These are phyloP conservation scores for Fusarium zealandicum DNA, from an alignment of 2,329 filamentous ascomycete genomes.

Conservation along the genomic window DNA sequence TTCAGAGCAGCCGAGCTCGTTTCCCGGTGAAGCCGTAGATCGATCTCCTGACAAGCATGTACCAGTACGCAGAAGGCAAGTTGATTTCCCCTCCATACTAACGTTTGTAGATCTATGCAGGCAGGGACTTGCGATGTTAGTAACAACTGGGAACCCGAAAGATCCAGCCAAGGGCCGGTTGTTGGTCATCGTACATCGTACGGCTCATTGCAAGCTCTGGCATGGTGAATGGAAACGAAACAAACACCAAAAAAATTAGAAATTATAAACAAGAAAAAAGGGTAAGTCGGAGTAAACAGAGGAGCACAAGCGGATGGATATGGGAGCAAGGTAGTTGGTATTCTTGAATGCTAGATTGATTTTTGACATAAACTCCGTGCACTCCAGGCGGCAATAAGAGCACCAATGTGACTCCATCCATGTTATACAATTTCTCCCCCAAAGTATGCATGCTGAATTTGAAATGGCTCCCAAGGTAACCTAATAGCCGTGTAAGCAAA, in stretches of 20 bases:
- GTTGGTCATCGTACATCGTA: too few relatives aligned
- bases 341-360: slow-evolving; percentile 25
- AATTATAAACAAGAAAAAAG: neutral
- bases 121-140: neutral
- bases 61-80: neutral
- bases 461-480: slow-evolving; percentile 16
- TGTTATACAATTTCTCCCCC: slow-evolving; percentile 19
- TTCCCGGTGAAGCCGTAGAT: neutral
- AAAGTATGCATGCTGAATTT: slow-evolving; percentile 26
- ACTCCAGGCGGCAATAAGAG: slow-evolving; percentile 15
- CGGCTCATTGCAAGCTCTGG: too few relatives aligned
- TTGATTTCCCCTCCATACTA: neutral
- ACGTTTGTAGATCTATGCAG: neutral
- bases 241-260: too few relatives aligned
- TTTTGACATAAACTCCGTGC: slow-evolving; percentile 21
- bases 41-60: too few relatives aligned
- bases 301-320: neutral
- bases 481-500: slow-evolving; percentile 25
- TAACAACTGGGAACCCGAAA: neutral
- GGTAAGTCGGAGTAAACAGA: neutral
- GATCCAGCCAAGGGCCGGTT: neutral
- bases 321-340: slow-evolving; percentile 7
- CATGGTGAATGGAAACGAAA: too few relatives aligned
- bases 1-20: neutral
- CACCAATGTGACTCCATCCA: slow-evolving; percentile 6